phyloP scores from a whole-genome alignment of 202 grass and related monocot species.

The Miscanthus sacchariflorus region DNA sequence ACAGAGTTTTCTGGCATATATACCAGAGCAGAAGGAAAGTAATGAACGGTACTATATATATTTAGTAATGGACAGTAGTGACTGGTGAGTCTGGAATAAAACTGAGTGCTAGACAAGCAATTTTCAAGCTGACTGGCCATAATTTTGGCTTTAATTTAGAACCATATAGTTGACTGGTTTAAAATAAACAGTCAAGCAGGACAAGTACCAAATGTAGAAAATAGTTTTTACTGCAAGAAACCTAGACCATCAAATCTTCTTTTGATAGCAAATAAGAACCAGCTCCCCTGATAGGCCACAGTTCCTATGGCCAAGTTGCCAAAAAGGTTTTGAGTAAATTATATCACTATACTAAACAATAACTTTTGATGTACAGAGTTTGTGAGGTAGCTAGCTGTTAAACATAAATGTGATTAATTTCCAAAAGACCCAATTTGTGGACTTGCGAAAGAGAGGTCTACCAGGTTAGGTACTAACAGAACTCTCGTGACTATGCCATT shows the following conservation, averaged over 20 bases:
- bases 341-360: neutral
- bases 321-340: neutral
- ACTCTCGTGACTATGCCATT: neutral
- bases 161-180: conserved; percentile 25
- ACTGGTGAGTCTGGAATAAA: neutral
- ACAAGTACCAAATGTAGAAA: conserved; percentile 28
- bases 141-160: conserved; percentile 4
- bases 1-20: conserved; percentile 8
- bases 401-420: neutral
- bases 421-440: neutral
- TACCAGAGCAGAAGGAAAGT: conserved; percentile 15
- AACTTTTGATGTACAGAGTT: conserved; percentile 3
- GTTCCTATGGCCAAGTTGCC: neutral
- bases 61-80: neutral
- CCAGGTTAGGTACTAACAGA: neutral
- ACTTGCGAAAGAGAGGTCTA: conserved; percentile 6
- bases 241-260: conserved; percentile 4
- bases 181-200: conserved; percentile 7
- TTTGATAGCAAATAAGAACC: conserved; percentile 5
- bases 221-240: conserved; percentile 34
- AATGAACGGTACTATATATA: neutral
- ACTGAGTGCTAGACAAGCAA: conserved; percentile 3
- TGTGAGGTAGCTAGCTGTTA: neutral
- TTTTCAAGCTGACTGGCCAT: neutral
- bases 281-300: neutral